phyloP scores from a whole-genome alignment of 164 flowering plant genomes.

The Magnolia changhungtana region DNA sequence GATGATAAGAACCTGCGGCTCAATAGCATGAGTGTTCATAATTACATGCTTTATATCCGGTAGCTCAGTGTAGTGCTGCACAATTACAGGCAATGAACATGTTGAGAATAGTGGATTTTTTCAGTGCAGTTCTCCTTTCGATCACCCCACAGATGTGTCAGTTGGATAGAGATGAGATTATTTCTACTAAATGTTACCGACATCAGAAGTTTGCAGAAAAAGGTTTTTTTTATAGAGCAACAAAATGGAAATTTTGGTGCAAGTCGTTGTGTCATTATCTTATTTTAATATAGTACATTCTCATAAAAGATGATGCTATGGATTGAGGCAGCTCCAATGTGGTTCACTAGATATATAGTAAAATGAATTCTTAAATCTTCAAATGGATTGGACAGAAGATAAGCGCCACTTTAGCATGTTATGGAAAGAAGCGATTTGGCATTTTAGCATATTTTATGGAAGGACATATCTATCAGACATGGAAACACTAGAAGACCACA shows the following conservation, averaged over 20 bases:
- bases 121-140: background rate
- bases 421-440: background rate
- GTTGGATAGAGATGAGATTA: background rate
- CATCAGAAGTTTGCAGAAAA: background rate
- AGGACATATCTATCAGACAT: background rate
- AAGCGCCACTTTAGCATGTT: background rate
- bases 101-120: background rate
- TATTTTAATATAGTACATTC: too few species aligned
- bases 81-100: background rate
- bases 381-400: background rate
- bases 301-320: too few species aligned
- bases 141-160: background rate
- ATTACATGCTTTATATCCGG: slow-evolving; percentile 96
- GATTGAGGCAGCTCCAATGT: too few species aligned
- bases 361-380: background rate
- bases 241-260: background rate
- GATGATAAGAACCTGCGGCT: slow-evolving; percentile 74
- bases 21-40: slow-evolving; percentile 98
- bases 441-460: background rate
- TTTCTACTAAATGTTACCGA: background rate
- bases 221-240: background rate
- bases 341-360: background rate
- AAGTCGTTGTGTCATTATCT: too few species aligned
- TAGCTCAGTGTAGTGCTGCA: slow-evolving; percentile 95
- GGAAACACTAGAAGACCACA: background rate